Percentiles rank a stretch among this genome's conserved stretches.
These are phyloP conservation scores for Tylopilus cervinicoccineus DNA, from an alignment of 768 basidiomycete species.

Conservation along the genomic window DNA sequence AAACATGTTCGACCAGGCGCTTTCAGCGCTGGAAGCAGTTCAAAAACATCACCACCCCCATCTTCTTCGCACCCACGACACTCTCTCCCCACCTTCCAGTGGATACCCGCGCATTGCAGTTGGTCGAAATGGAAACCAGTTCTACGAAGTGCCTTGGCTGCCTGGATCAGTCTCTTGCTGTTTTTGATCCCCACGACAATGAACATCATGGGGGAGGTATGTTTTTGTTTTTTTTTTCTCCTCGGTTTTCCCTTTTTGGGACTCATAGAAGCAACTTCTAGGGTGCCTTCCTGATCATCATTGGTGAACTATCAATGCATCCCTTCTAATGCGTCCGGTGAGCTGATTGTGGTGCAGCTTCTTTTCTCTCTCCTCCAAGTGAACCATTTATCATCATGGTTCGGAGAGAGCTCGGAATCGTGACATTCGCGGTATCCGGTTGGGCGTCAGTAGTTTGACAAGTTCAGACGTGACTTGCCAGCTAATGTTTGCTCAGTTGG, in stretches of 20 bases:
- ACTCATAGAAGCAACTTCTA: conserved; percentile 22
- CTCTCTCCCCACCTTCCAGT: conserved; percentile 37
- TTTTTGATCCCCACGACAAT: conserved; percentile 54
- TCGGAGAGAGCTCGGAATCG: conserved; percentile 58
- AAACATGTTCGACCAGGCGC: background rate
- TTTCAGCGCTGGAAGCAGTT: background rate
- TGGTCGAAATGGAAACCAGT: conserved; percentile 61
- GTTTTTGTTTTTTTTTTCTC: too few relatives aligned
- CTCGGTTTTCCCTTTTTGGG: conserved; percentile 37
- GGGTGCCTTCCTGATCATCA: conserved; percentile 63
- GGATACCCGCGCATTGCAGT: conserved; percentile 57
- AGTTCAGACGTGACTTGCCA: conserved; percentile 25
- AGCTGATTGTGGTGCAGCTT: conserved; percentile 34
- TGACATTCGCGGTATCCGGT: conserved; percentile 43
- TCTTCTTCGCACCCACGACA: background rate
- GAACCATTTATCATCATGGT: conserved; percentile 64
- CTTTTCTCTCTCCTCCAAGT: conserved; percentile 61
- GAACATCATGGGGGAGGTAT: conserved; percentile 55
- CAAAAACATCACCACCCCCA: background rate
- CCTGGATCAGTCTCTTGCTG: conserved; percentile 58
- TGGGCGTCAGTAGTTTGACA: conserved; percentile 53
- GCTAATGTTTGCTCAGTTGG: conserved; percentile 51
- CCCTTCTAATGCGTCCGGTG: background rate
- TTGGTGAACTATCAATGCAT: conserved; percentile 39
- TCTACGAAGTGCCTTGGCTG: conserved; percentile 57